Conservation (phyloP, 2,329 filamentous ascomycete species). For the Penicillium occitanis region DNA sequence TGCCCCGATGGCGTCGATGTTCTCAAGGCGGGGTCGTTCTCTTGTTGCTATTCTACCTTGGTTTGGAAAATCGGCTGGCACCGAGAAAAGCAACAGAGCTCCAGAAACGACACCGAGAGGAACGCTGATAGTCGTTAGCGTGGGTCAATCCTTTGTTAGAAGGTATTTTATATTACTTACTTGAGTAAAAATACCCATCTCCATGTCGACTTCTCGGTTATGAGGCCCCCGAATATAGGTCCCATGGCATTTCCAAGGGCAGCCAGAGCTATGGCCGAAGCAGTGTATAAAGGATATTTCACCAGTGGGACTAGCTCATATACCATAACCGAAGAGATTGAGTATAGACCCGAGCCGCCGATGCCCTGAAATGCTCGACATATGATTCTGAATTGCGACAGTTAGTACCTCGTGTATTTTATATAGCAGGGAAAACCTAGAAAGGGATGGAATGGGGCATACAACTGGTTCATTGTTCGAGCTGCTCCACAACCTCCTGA, state of each 20-base stretch:
- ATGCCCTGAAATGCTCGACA: slow-evolving; percentile 17
- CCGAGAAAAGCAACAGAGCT: not conserved
- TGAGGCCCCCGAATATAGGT: slow-evolving; percentile 27
- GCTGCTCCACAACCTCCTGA: slow-evolving; percentile 16
- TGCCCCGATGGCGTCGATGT: not conserved
- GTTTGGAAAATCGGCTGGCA: not conserved
- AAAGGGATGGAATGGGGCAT: not conserved
- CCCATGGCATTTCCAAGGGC: slow-evolving; percentile 19
- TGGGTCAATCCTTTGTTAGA: not conserved
- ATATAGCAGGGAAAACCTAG: not conserved
- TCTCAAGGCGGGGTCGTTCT: not conserved
- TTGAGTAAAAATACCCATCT: slow-evolving; percentile 30
- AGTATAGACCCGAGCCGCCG: slow-evolving; percentile 18
- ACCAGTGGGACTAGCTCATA: slow-evolving; percentile 20
- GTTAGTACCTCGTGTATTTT: not conserved
- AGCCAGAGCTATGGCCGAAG: not conserved
- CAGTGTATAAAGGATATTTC: slow-evolving; percentile 15
- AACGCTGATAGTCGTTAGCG: not conserved
- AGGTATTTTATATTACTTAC: not conserved
- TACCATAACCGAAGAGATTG: slow-evolving; percentile 20
- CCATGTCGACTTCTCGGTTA: slow-evolving; percentile 24
- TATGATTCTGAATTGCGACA: slow-evolving; percentile 8
- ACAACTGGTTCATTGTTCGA: slow-evolving; percentile 19
- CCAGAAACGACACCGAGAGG: slow-evolving; percentile 12
- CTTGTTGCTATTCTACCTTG: not conserved